A percentile compares a stretch with the other conserved stretches of the same genome.
Conservation (phyloP, 371 early-diverging fungal species). For the Rhizopus microsporus region DNA sequence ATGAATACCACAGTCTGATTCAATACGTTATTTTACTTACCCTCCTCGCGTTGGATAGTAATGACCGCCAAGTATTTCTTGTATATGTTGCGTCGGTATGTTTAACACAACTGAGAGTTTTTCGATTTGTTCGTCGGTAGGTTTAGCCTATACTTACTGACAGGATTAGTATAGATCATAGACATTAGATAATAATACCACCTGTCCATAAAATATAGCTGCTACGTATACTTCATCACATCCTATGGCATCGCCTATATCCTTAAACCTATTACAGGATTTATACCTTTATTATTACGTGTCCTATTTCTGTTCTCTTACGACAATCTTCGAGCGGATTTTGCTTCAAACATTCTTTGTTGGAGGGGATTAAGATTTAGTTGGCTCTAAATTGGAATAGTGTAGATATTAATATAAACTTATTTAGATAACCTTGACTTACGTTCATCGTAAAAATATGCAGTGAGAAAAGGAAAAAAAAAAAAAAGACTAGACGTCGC, state of each 20-base stretch:
- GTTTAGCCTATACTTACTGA: conserved; percentile 45
- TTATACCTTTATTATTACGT: neutral
- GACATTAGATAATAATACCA: conserved; percentile 14
- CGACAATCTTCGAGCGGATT: conserved; percentile 37
- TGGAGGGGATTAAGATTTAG: conserved; percentile 27
- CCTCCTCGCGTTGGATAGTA: conserved; percentile 63
- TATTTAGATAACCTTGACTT: too few species aligned
- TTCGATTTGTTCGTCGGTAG: conserved; percentile 48
- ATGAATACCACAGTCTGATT: neutral
- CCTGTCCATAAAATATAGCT: conserved; percentile 72
- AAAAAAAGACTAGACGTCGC: too few species aligned
- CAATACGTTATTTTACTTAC: conserved; percentile 16
- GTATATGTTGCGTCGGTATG: conserved; percentile 55
- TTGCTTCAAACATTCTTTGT: conserved; percentile 45
- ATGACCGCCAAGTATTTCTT: conserved; percentile 51
- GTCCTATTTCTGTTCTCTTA: conserved; percentile 5
- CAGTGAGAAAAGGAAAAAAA: too few species aligned
- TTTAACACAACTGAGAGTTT: conserved; percentile 53
- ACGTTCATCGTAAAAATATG: too few species aligned
- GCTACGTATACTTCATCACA: conserved; percentile 72
- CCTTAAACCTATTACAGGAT: conserved; percentile 48
- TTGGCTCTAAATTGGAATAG: neutral
- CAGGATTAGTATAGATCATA: neutral
- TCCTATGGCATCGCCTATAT: conserved; percentile 57
- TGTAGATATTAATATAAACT: too few species aligned